These are phyloP conservation scores for Gonium pectorale DNA, from an alignment of 139 green algal genomes.

Conservation along the genomic window DNA sequence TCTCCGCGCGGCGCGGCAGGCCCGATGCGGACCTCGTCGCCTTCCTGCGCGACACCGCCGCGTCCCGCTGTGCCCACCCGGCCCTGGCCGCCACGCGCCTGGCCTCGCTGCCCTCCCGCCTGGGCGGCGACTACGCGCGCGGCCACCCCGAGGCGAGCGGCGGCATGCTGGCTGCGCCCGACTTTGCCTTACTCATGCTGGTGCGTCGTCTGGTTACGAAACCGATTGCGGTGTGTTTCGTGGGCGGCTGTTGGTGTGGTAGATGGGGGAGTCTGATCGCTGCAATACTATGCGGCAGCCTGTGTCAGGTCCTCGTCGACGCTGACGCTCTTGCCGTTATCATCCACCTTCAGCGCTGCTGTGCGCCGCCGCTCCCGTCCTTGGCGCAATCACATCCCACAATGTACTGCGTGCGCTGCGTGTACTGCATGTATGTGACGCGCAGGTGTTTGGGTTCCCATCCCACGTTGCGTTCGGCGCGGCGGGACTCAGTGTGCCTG, in stretches of 20 bases:
- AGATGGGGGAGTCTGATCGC: too few species aligned
- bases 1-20: background rate
- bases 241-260: too few species aligned
- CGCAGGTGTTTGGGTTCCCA: background rate
- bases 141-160: conserved; percentile 18
- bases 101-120: background rate
- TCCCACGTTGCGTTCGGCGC: background rate
- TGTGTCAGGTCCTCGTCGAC: too few species aligned
- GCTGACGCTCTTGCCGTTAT: too few species aligned
- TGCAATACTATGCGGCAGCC: too few species aligned
- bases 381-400: too few species aligned
- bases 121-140: conserved; percentile 7
- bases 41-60: background rate
- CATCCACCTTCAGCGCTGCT: too few species aligned
- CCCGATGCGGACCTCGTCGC: background rate
- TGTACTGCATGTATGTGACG: too few species aligned
- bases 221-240: too few species aligned
- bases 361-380: too few species aligned
- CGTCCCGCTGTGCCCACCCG: background rate
- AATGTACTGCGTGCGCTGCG: too few species aligned
- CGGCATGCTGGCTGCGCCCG: conserved; percentile 8
- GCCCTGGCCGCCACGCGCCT: background rate
- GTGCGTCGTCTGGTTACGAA: background rate
- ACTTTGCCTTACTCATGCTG: conserved; percentile 6
- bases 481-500: background rate